phyloP scores from a whole-genome alignment of 2,329 filamentous ascomycete species.

The Penicillium sp. region DNA sequence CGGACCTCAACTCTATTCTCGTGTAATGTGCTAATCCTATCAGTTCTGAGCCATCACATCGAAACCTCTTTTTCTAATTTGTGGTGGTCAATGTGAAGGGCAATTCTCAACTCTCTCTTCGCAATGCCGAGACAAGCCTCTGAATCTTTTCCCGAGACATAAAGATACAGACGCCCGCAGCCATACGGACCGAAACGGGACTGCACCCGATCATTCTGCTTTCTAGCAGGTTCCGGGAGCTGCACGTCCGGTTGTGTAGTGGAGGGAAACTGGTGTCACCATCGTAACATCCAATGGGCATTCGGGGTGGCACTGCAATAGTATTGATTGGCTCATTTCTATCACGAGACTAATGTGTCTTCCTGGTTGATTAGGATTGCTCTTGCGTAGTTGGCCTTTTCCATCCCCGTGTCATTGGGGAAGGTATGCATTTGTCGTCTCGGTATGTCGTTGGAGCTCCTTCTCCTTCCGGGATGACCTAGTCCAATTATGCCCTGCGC shows the following conservation, averaged over 20 bases:
- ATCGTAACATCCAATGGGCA: slow-evolving; percentile 1
- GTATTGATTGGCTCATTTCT: too few relatives aligned
- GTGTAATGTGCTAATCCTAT: slow-evolving; percentile 16
- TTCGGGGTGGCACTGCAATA: too few relatives aligned
- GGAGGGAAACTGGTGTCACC: slow-evolving; percentile 12
- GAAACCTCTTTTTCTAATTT: too few relatives aligned
- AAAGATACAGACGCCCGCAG: slow-evolving; percentile 8
- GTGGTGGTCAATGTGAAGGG: too few relatives aligned
- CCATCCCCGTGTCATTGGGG: too few relatives aligned
- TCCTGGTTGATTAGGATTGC: neutral
- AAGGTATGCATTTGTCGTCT: too few relatives aligned
- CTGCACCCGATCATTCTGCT: slow-evolving; percentile 13
- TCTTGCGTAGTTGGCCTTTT: neutral
- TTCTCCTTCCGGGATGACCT: slow-evolving; percentile 13
- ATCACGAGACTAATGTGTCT: too few relatives aligned
- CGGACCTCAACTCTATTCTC: slow-evolving; percentile 21
- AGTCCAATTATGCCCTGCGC: slow-evolving; percentile 10
- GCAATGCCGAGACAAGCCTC: neutral
- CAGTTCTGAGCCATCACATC: too few relatives aligned
- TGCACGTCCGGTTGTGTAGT: slow-evolving; percentile 20
- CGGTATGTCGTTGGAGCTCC: slow-evolving; percentile 10
- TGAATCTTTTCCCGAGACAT: slow-evolving; percentile 4
- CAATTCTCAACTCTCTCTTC: slow-evolving; percentile 4
- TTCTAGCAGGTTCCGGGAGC: slow-evolving; percentile 14
- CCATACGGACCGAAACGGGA: slow-evolving; percentile 20